Percentiles rank a stretch among this genome's conserved stretches.
These are phyloP conservation scores for Trichosanthes cucumerina DNA, from an alignment of 306 rosid genomes.

Conservation along the genomic window DNA sequence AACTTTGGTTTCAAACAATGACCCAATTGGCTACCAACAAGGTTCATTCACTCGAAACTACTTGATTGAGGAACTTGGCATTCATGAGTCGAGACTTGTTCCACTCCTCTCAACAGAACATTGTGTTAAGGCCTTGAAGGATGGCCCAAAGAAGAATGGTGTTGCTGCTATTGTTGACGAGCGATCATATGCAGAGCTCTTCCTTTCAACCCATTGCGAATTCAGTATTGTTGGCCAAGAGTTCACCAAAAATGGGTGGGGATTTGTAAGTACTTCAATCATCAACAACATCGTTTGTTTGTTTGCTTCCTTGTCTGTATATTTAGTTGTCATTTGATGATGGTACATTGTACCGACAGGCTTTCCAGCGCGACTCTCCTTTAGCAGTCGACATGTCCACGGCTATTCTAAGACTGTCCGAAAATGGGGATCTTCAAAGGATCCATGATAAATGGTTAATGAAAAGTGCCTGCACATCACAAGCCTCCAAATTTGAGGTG, in stretches of 20 bases:
- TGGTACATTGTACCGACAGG: constrained; percentile 27
- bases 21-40: constrained; percentile 65
- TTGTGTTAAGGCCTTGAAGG: constrained; percentile 42
- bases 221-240: constrained; percentile 72
- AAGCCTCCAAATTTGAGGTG: constrained; percentile 46
- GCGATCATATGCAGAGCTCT: constrained; percentile 69
- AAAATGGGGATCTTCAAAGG: constrained; percentile 79
- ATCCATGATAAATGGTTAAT: constrained; percentile 94
- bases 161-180: constrained; percentile 74
- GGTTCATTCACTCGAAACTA: constrained; percentile 58
- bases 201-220: constrained; percentile 75
- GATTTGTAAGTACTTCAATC: constrained; percentile 65
- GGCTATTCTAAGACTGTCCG: constrained; percentile 61
- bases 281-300: background rate
- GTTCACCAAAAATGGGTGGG: constrained; percentile 94
- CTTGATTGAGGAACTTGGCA: constrained; percentile 45
- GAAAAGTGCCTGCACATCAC: constrained; percentile 63
- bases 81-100: constrained; percentile 57
- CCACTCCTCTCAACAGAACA: constrained; percentile 53
- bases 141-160: constrained; percentile 69
- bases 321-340: background rate
- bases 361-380: constrained; percentile 81
- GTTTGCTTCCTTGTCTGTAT: background rate
- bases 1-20: constrained; percentile 35
- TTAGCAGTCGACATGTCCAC: constrained; percentile 81